phyloP scores from a whole-genome alignment of 768 basidiomycete genomes.

The Phaeolepiota aurea region DNA sequence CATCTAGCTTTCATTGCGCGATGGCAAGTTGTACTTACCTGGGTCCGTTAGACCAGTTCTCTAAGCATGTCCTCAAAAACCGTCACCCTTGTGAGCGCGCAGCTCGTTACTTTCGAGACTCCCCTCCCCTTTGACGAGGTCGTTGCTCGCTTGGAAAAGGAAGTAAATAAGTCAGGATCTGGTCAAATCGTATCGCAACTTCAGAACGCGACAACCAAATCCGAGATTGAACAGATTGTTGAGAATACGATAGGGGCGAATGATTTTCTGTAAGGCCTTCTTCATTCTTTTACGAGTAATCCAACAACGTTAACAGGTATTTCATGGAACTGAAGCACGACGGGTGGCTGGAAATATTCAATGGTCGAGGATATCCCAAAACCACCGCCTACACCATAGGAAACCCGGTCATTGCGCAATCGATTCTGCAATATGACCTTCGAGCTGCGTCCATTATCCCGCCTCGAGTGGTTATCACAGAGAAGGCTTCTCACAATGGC shows the following conservation, averaged over 20 bases:
- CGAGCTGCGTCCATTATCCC: conserved; percentile 36
- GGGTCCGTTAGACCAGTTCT: no score
- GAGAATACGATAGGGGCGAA: conserved; percentile 18
- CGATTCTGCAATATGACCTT: conserved; percentile 31
- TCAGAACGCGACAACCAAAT: conserved; percentile 17
- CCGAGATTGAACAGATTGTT: conserved; percentile 27
- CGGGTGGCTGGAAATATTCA: conserved; percentile 24
- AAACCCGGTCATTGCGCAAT: conserved; percentile 42
- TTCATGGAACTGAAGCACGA: conserved; percentile 29
- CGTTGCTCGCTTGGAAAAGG: conserved; percentile 31
- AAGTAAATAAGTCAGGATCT: conserved; percentile 30
- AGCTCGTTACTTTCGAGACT: conserved; percentile 35
- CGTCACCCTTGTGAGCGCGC: conserved; percentile 24
- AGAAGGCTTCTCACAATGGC: conserved; percentile 26
- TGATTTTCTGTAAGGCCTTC: conserved; percentile 44
- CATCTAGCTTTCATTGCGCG: no score
- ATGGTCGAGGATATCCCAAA: conserved; percentile 15
- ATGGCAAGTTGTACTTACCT: no score
- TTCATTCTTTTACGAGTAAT: no score
- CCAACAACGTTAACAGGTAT: conserved; percentile 26
- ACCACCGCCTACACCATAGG: conserved; percentile 38
- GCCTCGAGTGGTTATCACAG: conserved; percentile 33
- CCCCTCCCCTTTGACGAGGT: conserved; percentile 29
- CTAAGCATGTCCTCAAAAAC: conserved; percentile 15
- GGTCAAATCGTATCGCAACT: conserved; percentile 15